phyloP scores from a whole-genome alignment of 495 filamentous ascomycete species.

The Xylaria scruposa region DNA sequence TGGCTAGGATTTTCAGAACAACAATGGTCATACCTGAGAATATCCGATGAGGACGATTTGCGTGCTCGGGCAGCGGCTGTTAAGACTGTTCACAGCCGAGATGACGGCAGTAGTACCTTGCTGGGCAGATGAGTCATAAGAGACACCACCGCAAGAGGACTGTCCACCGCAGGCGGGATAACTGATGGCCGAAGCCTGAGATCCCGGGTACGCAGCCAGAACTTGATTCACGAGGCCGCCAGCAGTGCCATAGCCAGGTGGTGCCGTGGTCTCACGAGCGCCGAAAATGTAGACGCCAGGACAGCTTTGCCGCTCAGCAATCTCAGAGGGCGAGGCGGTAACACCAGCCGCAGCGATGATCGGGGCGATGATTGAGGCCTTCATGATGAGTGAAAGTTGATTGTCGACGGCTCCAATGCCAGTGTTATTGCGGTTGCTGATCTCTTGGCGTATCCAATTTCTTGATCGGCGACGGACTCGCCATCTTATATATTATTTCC shows the following conservation, averaged over 20 bases:
- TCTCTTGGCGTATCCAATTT: not conserved
- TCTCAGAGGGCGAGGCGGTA: conserved; percentile 21
- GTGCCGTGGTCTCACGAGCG: conserved; percentile 67
- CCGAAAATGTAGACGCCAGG: conserved; percentile 66
- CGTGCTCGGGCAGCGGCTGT: conserved; percentile 61
- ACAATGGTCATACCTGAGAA: conserved; percentile 41
- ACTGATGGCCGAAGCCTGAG: conserved; percentile 63
- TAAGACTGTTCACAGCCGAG: conserved; percentile 61
- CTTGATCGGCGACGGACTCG: conserved; percentile 7
- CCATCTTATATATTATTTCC: conserved; percentile 20
- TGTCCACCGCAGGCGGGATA: conserved; percentile 62
- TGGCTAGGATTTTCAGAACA: not conserved
- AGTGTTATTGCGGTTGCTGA: not conserved
- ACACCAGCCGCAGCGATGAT: conserved; percentile 27
- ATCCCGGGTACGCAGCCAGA: conserved; percentile 57
- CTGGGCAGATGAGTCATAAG: conserved; percentile 60
- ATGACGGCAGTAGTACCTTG: conserved; percentile 61
- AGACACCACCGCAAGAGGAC: conserved; percentile 52
- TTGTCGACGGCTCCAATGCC: conserved; percentile 37
- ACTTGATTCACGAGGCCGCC: conserved; percentile 61
- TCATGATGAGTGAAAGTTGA: conserved; percentile 45
- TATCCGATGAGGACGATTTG: conserved; percentile 68
- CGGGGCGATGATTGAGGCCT: conserved; percentile 22
- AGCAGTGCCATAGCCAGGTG: conserved; percentile 62
- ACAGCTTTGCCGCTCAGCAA: conserved; percentile 50